Conservation (phyloP, 805 yeast species). For the Crinitomyces ghanaensis region DNA sequence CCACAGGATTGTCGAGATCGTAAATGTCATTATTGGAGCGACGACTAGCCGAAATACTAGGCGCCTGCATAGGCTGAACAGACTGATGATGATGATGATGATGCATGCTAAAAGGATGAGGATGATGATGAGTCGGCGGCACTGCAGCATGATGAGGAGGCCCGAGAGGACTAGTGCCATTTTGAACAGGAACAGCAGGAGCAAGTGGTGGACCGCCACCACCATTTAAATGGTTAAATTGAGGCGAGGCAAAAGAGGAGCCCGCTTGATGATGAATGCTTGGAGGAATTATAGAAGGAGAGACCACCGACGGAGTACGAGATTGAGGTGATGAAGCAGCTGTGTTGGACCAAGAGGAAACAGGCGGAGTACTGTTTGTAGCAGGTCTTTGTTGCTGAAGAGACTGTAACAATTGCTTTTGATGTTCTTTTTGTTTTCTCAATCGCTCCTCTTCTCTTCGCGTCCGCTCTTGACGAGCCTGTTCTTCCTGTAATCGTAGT, state of each 20-base stretch:
- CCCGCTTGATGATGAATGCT: constrained; percentile 5
- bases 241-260: not conserved
- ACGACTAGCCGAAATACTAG: not conserved
- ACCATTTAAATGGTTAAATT: not conserved
- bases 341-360: constrained; percentile 2
- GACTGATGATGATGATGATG: constrained; percentile 1
- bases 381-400: constrained; percentile 1
- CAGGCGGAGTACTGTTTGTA: too few species aligned
- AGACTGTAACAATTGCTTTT: constrained; percentile 7
- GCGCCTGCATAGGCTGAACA: constrained; percentile 1
- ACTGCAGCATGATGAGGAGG: constrained; percentile 1
- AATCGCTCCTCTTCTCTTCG: constrained; percentile 4
- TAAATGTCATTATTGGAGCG: not conserved
- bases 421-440: constrained; percentile 9
- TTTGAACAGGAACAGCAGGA: constrained; percentile 3
- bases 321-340: constrained; percentile 4
- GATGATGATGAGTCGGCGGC: constrained; percentile 5
- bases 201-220: constrained; percentile 1
- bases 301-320: too few species aligned
- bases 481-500: constrained; percentile 6
- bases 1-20: constrained; percentile 10
- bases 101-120: not conserved
- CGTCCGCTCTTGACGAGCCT: constrained; percentile 5
- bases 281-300: constrained; percentile 6
- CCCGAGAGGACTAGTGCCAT: not conserved